Base-by-base conservation (phyloP, 202 grass and related monocot species). In the Eragrostis tef region DNA sequence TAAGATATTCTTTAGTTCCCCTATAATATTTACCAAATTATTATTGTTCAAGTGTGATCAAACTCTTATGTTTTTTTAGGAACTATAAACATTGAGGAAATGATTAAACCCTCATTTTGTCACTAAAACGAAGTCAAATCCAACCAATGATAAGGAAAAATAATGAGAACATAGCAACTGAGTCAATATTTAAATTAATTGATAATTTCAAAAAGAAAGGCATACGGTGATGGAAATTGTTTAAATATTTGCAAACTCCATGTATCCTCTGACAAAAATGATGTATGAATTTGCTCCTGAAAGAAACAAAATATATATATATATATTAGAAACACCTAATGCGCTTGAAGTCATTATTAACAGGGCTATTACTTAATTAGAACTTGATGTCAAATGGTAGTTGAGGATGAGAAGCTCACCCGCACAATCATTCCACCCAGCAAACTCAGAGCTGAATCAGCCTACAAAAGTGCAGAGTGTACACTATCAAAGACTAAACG, bases 241-340 rank as follows among this genome's bases (percentile, higher is more conserved):
- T 94, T 98, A 91, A 98, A 98, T 67, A 85, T 94, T 85, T 89
- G 90, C 76, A 98, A 72, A 44, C 94, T 89, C 94, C 94, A 98
- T 53, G 88, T 79, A 88, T 98, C 94, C 88, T 88, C 92, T 54
- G 92, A 88, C 41, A 98, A 77, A 74, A 93, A 68, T 86, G 86
- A 75, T 64, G 77, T 73, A 94, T 67, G 84, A 61, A 94, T 84
- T 94, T 91, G 94, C 47, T 93, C 90, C 94, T 97, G 84, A 83
- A 85, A 85, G 52, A 90, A 91, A 64, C 39, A 83, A 80, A 79
- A 50, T 58, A 48, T 36, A 20, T 31, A 3, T 31, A 31, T 31
- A 56, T n/a, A 56, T 34, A 76, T 72, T 50, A 56, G 17, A 88
- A 80, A 71, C 47, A 70, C 68, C 53, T 71, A 77, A 14, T 48